Percentiles rank a stretch among this genome's conserved stretches.
These are phyloP conservation scores for Elsinoe necatrix DNA, from an alignment of 2,329 filamentous ascomycete genomes.

Conservation along the genomic window DNA sequence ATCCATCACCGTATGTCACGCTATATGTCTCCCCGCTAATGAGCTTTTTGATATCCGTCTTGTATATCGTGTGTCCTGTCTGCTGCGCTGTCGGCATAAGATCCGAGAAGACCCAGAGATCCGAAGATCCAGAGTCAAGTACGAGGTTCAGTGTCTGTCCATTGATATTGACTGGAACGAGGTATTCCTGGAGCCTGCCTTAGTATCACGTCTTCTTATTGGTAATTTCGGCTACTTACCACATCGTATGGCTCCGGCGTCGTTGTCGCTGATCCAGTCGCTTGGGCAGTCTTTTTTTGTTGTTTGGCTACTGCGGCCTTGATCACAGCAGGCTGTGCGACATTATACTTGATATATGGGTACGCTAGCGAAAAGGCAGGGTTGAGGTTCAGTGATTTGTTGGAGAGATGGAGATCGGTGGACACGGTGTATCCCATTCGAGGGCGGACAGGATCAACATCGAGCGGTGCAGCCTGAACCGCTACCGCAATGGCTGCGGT, in stretches of 20 bases:
- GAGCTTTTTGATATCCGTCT: constrained; percentile 40
- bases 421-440: constrained; percentile 11
- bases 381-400: constrained; percentile 6
- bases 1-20: constrained; percentile 59
- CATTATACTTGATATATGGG: constrained; percentile 12
- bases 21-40: constrained; percentile 47
- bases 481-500: background rate
- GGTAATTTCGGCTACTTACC: background rate
- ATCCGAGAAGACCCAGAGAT: constrained; percentile 62
- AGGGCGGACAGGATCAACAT: constrained; percentile 1
- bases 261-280: background rate
- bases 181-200: constrained; percentile 36
- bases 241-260: constrained; percentile 11
- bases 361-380: constrained; percentile 10
- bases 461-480: background rate
- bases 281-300: background rate
- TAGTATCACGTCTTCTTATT: background rate
- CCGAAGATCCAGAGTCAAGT: constrained; percentile 63
- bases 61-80: constrained; percentile 47
- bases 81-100: constrained; percentile 45
- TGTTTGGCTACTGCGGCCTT: constrained; percentile 5
- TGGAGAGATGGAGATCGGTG: background rate
- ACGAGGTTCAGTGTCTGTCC: constrained; percentile 56
- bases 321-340: background rate
- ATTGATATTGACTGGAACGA: constrained; percentile 53